A percentile compares a stretch with the other conserved stretches of the same genome.
Evolutionary conservation across 2,329 filamentous ascomycete genomes (phyloP).

Genomic region (Chaetomium sp.): DNA sequence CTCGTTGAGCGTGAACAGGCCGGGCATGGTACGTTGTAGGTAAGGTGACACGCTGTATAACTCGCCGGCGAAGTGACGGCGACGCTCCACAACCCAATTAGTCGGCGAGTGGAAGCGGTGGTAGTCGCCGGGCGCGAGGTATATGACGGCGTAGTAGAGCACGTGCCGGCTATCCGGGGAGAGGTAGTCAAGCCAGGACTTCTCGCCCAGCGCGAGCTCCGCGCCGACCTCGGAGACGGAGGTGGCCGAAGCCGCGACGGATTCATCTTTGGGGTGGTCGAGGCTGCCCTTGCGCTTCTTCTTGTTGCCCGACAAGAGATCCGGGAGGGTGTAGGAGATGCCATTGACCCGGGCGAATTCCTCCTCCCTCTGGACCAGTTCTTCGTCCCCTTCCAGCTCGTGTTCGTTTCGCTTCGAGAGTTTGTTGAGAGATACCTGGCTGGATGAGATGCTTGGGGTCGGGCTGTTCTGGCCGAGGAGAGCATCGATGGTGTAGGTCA

Average conservation of each 20-base stretch:
- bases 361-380: slow-evolving; percentile 76
- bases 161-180: slow-evolving; percentile 65
- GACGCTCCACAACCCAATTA: slow-evolving; percentile 90
- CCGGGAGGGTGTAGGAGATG: slow-evolving; percentile 90
- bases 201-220: slow-evolving; percentile 74
- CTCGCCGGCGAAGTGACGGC: slow-evolving; percentile 97
- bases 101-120: slow-evolving; percentile 96
- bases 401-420: slow-evolving; percentile 37
- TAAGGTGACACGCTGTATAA: slow-evolving; percentile 95
- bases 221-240: slow-evolving; percentile 82
- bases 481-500: slow-evolving; percentile 95
- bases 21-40: slow-evolving; percentile 86
- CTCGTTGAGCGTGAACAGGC: slow-evolving; percentile 95
- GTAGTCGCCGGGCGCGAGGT: slow-evolving; percentile 96
- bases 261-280: slow-evolving; percentile 68
- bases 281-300: slow-evolving; percentile 44
- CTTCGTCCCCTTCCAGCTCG: slow-evolving; percentile 54
- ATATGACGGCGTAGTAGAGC: slow-evolving; percentile 92
- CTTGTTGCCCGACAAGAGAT: slow-evolving; percentile 74
- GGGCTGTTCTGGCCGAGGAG: slow-evolving; percentile 72
- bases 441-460: slow-evolving; percentile 54
- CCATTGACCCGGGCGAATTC: slow-evolving; percentile 95
- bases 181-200: slow-evolving; percentile 71
- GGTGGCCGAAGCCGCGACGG: slow-evolving; percentile 64
- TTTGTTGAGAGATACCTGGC: slow-evolving; percentile 38